Percentiles rank a stretch among this genome's conserved stretches.
Conservation (phyloP, 495 filamentous ascomycete genomes). For the Astrothelium macrocarpum region DNA sequence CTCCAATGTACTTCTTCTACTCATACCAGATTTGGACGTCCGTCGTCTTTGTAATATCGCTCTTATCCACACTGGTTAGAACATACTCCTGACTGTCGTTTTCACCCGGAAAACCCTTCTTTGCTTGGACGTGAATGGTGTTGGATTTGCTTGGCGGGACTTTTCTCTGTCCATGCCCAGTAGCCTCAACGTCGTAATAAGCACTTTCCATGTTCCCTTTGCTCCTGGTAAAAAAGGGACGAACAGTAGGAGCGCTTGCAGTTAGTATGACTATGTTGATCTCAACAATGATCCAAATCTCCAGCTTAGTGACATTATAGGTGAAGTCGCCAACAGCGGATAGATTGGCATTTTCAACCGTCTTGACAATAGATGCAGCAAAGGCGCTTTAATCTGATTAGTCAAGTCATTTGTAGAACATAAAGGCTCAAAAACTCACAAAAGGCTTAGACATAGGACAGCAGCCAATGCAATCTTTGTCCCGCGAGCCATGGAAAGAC, state of each 20-base stretch:
- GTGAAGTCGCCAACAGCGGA: background rate
- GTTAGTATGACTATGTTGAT: conserved; percentile 1
- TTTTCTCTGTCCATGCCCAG: background rate
- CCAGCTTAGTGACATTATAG: background rate
- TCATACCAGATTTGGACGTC: background rate
- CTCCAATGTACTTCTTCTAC: no score
- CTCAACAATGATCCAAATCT: background rate
- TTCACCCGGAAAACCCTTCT: background rate
- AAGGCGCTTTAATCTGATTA: background rate
- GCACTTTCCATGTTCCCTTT: background rate
- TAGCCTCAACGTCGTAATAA: background rate
- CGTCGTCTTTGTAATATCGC: background rate
- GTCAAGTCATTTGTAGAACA: background rate
- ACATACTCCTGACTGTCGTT: background rate
- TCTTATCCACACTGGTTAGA: background rate
- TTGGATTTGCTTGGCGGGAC: background rate
- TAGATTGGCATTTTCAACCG: background rate
- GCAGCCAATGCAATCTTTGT: conserved; percentile 1
- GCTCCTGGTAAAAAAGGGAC: background rate
- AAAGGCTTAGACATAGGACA: conserved; percentile 1
- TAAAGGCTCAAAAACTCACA: background rate
- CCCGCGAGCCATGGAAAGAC: background rate
- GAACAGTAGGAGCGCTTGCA: background rate
- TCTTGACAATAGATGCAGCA: conserved; percentile 1
- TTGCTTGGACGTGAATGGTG: background rate